phyloP scores from a whole-genome alignment of 352 stramenopile species.

The Globisporangium paroecandrum region DNA sequence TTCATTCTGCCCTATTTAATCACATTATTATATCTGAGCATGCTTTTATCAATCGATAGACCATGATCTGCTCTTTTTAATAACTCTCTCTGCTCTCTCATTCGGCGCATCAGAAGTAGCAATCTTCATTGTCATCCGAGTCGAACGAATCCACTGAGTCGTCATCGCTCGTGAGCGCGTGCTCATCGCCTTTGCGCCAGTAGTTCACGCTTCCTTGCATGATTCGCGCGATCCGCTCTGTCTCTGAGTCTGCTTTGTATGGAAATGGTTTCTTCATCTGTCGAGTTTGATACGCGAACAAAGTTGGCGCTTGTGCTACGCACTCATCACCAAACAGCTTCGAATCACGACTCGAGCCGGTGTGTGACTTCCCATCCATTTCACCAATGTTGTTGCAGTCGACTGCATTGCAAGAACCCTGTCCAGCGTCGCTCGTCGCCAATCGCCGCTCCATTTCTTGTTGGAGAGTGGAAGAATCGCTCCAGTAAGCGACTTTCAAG shows the following conservation, averaged over 20 bases:
- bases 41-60: not conserved
- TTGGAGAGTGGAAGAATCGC: constrained; percentile 11
- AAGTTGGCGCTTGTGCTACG: not conserved
- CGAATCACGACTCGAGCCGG: no score
- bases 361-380: not conserved
- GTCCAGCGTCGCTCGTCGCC: not conserved
- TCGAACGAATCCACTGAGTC: constrained; percentile 31
- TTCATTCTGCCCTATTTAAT: not conserved
- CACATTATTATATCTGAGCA: not conserved
- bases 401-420: no score
- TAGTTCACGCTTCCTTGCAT: constrained; percentile 72
- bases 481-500: constrained; percentile 6
- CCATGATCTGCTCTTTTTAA: not conserved
- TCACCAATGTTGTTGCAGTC: not conserved
- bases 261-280: not conserved
- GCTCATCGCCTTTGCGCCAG: constrained; percentile 48
- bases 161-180: constrained; percentile 21
- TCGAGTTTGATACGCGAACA: constrained; percentile 1
- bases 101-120: constrained; percentile 20
- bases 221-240: constrained; percentile 73
- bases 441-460: constrained; percentile 17
- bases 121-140: constrained; percentile 20
- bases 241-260: constrained; percentile 49
- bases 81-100: not conserved
- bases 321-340: constrained; percentile 6